These are phyloP conservation scores for Chaetomium cochliodes DNA, from an alignment of 495 filamentous ascomycete genomes.

Conservation along the genomic window DNA sequence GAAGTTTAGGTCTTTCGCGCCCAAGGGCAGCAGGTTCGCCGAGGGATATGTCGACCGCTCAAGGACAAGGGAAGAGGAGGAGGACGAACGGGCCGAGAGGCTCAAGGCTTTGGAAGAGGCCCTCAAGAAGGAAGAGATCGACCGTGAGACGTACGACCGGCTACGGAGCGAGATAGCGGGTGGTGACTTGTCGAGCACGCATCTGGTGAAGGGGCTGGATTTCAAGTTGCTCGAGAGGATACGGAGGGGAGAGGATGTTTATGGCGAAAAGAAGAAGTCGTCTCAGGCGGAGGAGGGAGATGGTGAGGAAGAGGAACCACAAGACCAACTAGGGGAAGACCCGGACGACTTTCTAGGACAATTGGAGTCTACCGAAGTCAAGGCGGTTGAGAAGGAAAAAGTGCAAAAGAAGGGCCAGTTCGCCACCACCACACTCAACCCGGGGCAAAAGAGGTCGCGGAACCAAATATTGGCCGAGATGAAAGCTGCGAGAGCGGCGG, in stretches of 20 bases:
- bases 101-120: slow-evolving; percentile 79
- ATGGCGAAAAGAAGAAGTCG: slow-evolving; percentile 35
- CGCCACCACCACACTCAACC: slow-evolving; percentile 59
- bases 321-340: slow-evolving; percentile 42
- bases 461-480: slow-evolving; percentile 82
- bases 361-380: slow-evolving; percentile 63
- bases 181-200: slow-evolving; percentile 73
- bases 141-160: slow-evolving; percentile 68
- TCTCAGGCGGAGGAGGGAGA: slow-evolving; percentile 30
- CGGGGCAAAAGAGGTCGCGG: slow-evolving; percentile 68
- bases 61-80: slow-evolving; percentile 50
- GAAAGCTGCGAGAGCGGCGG: slow-evolving; percentile 68
- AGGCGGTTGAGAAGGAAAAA: slow-evolving; percentile 55
- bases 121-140: slow-evolving; percentile 79
- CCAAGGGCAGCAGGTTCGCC: slow-evolving; percentile 78
- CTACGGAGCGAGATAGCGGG: slow-evolving; percentile 74
- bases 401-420: slow-evolving; percentile 73
- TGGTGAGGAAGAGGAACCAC: slow-evolving; percentile 31
- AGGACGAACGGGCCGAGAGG: slow-evolving; percentile 61
- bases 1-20: slow-evolving; percentile 74
- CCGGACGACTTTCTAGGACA: slow-evolving; percentile 78
- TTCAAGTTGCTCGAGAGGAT: slow-evolving; percentile 74
- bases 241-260: slow-evolving; percentile 70
- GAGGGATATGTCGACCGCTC: slow-evolving; percentile 86
- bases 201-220: slow-evolving; percentile 91